Base-by-base conservation (phyloP, 345 rosid genomes). In the Odontarrhena argentea region DNA sequence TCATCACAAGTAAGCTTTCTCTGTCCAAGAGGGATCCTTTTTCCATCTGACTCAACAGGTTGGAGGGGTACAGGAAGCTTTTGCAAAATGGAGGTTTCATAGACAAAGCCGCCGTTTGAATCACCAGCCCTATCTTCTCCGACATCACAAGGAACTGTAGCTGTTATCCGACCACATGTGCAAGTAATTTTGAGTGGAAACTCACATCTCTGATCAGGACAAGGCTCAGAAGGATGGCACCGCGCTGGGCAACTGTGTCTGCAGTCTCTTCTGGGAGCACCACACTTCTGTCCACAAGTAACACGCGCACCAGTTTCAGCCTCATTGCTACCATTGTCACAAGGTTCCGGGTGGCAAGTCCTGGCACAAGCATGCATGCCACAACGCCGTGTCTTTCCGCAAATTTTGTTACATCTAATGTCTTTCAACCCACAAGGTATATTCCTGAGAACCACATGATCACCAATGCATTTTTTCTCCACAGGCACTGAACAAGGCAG, bases 361-460 rank as follows among this genome's bases (percentile, higher is more conserved):
- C 85, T 83, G 54, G 81, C 86, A 79, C 96, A 91, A 13, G 91
- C 97, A 78, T 91, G 96, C 63, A 91, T 74, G 42, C 96, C 96
- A 79, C 93, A 91, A 61, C 77, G 83, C 76, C 97, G 80, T 12
- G 86, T 88, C 79, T 88, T 91, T 42, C 91, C 88, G 52, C 96
- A 91, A 7, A 83, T 82, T 67, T 86, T 84, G 77, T 85, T 84
- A 64, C 97, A 91, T 78, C 89, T 82, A 35, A 91, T 85, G 77
- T 88, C 88, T 67, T 82, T 88, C 46, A 90, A 86, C 2, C 91
- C 97, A 77, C 97, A 91, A 36, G 93, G 93, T 73, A 91, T 80
- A 75, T 91, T 91, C 74, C 96, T 80, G 14, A 91, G 89, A 77
- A 91, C 77, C 62, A 88, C 91, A 74, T 86, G 97, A 12, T 89